Base-by-base conservation (phyloP, 345 rosid genomes). In the Brassica nigra region DNA sequence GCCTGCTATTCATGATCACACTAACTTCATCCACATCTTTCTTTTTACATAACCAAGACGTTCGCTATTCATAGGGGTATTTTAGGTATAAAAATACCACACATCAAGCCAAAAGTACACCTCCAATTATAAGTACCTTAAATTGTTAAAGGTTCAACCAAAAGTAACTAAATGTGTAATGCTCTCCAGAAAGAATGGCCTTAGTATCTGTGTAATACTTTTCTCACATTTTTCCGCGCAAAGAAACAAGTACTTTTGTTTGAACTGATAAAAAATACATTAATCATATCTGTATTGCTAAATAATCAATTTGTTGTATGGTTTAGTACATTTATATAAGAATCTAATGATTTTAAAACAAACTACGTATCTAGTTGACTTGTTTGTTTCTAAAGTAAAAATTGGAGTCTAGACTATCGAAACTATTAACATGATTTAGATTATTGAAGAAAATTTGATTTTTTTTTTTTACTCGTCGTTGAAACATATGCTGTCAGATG, bases 111-210 rank as follows among this genome's bases (percentile, higher is more conserved):
- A n/a, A n/a, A n/a, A n/a, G n/a, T n/a, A n/a, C n/a, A n/a, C n/a
- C n/a, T n/a, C n/a, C n/a, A n/a, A n/a, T n/a, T n/a, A n/a, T n/a
- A n/a, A n/a, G n/a, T n/a, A n/a, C n/a, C n/a, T n/a, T n/a, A n/a
- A n/a, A n/a, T n/a, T n/a, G n/a, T n/a, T n/a, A n/a, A n/a, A n/a
- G n/a, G n/a, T n/a, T n/a, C n/a, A n/a, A n/a, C n/a, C n/a, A n/a
- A n/a, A n/a, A n/a, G n/a, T n/a, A n/a, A n/a, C n/a, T n/a, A n/a
- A n/a, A n/a, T n/a, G n/a, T n/a, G n/a, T n/a, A n/a, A n/a, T n/a
- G n/a, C n/a, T n/a, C n/a, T n/a, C n/a, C 80, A 81, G 55, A 44
- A 44, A 81, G 55, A 36, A 54, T 76, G 83, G 78, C 83, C 76
- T 76, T 16, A 2, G 67, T 80, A 82, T 83, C 79, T 82, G 65